Evolutionary conservation across 2,329 filamentous ascomycete genomes (phyloP).

Genomic region (Huntiella bhutanensis): DNA sequence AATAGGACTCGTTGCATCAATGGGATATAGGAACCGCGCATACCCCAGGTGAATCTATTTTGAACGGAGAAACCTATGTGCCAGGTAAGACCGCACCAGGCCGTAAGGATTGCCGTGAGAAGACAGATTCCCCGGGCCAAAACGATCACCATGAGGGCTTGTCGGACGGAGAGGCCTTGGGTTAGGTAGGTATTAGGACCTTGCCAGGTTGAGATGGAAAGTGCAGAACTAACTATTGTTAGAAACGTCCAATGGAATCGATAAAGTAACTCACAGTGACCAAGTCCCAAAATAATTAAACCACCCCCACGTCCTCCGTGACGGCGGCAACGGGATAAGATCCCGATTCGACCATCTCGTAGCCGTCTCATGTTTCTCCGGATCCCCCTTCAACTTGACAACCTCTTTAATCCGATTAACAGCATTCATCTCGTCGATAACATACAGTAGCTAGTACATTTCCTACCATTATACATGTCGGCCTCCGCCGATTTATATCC

Average conservation of each 20-base stretch:
- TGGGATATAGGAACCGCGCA: slow-evolving; percentile 29
- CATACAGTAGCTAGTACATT: too few relatives aligned
- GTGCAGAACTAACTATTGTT: slow-evolving; percentile 12
- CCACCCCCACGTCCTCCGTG: slow-evolving; percentile 28
- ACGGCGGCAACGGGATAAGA: slow-evolving; percentile 22
- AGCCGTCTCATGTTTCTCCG: slow-evolving; percentile 25
- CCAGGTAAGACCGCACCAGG: slow-evolving; percentile 29
- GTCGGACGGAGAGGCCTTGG: slow-evolving; percentile 27
- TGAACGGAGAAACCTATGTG: slow-evolving; percentile 32
- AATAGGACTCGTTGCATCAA: slow-evolving; percentile 27
- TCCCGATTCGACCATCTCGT: slow-evolving; percentile 31
- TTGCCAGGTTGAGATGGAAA: slow-evolving; percentile 27
- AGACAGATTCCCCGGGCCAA: slow-evolving; percentile 24
- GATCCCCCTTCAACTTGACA: slow-evolving; percentile 21
- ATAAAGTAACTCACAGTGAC: slow-evolving; percentile 18
- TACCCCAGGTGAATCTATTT: slow-evolving; percentile 30
- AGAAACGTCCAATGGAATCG: background rate
- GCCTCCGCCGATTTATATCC: too few relatives aligned
- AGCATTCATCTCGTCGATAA: background rate
- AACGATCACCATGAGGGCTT: slow-evolving; percentile 28
- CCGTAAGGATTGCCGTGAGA: slow-evolving; percentile 25
- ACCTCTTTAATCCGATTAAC: slow-evolving; percentile 17
- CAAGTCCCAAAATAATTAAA: slow-evolving; percentile 23
- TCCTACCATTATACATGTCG: too few relatives aligned
- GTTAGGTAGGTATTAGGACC: slow-evolving; percentile 27